These are phyloP conservation scores for Asterochloris erici DNA, from an alignment of 139 green algal species.

Conservation along the genomic window DNA sequence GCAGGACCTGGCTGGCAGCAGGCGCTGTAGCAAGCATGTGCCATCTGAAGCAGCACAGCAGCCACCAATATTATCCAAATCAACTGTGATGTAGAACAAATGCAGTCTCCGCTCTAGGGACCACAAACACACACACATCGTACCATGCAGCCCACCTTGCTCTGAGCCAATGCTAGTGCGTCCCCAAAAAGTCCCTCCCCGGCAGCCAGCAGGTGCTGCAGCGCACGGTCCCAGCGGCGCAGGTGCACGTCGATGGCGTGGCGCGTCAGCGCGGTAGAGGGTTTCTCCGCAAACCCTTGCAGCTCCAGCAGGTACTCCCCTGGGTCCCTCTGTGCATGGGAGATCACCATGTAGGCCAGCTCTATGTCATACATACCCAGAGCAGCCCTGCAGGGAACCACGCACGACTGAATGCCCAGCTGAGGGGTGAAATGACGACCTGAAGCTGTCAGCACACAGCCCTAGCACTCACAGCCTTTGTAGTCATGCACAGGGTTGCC, in stretches of 20 bases:
- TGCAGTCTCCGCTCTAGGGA: no score
- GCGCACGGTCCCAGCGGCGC: constrained; percentile 49
- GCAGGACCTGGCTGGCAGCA: no score
- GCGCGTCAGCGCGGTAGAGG: constrained; percentile 28
- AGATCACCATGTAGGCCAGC: constrained; percentile 91
- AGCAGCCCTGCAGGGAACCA: constrained; percentile 40
- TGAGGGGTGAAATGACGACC: no score
- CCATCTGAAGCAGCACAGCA: no score
- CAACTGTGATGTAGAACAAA: no score
- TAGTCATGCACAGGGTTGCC: no score
- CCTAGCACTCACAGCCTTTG: no score
- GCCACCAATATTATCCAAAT: no score
- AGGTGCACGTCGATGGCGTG: constrained; percentile 78
- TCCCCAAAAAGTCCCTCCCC: constrained; percentile 53
- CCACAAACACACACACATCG: no score
- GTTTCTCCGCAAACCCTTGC: constrained; percentile 44
- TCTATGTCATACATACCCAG: constrained; percentile 89
- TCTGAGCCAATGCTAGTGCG: constrained; percentile 58
- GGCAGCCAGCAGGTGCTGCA: constrained; percentile 60
- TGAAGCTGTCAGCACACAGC: no score
- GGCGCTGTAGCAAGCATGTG: no score
- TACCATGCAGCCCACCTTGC: constrained; percentile 9
- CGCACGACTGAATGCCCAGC: no score
- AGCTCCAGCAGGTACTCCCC: constrained; percentile 88
- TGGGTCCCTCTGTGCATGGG: constrained; percentile 79